These are phyloP conservation scores for Cornus florida DNA, from an alignment of 148 eudicot species.

Conservation along the genomic window DNA sequence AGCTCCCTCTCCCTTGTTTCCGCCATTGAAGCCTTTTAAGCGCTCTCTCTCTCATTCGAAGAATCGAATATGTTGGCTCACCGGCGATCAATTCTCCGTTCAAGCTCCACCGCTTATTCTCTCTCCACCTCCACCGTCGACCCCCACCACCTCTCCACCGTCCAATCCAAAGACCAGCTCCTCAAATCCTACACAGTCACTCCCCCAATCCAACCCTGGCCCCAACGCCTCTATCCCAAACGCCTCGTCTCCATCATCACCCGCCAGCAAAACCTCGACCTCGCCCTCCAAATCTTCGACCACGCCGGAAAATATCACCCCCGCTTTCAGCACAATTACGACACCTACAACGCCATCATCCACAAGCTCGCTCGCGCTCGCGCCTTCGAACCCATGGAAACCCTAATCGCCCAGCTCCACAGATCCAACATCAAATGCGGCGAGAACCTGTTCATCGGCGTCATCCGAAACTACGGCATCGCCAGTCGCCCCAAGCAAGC, in stretches of 20 bases:
- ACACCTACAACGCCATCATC: slow-evolving; percentile 58
- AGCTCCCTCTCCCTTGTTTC: too few relatives aligned
- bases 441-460: slow-evolving; percentile 53
- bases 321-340: slow-evolving; percentile 49
- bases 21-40: too few relatives aligned
- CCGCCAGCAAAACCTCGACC: slow-evolving; percentile 66
- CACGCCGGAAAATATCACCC: slow-evolving; percentile 68
- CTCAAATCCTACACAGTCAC: slow-evolving; percentile 53
- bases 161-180: slow-evolving; percentile 42
- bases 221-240: slow-evolving; percentile 51
- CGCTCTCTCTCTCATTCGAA: too few relatives aligned
- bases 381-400: slow-evolving; percentile 49
- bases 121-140: slow-evolving; percentile 13
- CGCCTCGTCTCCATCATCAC: slow-evolving; percentile 61
- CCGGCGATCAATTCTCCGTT: slow-evolving; percentile 1
- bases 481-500: slow-evolving; percentile 64
- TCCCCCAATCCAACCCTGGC: slow-evolving; percentile 87
- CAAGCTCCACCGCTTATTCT: neutral
- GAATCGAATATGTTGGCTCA: neutral
- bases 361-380: slow-evolving; percentile 73
- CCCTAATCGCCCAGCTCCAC: slow-evolving; percentile 43
- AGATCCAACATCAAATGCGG: slow-evolving; percentile 46
- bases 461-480: slow-evolving; percentile 70
- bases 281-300: slow-evolving; percentile 78
- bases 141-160: slow-evolving; percentile 35